Evolutionary conservation across 2,329 filamentous ascomycete species (phyloP).

Genomic region (Xylaria sp.): DNA sequence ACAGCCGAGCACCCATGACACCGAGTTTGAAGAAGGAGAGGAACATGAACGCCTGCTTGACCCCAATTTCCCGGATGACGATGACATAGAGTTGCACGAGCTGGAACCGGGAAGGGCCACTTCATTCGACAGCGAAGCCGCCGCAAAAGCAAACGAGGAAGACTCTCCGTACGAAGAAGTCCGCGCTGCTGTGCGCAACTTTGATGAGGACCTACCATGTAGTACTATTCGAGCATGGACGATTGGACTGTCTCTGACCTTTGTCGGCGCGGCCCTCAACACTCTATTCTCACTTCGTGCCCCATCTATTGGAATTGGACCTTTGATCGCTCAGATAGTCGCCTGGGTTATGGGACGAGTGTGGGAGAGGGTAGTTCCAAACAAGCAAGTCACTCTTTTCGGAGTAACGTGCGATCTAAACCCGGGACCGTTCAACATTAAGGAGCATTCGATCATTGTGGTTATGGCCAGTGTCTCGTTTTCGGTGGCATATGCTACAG

Average conservation of each 20-base stretch:
- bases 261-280: constrained; percentile 69
- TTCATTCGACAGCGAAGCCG: constrained; percentile 45
- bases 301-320: constrained; percentile 68
- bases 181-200: constrained; percentile 70
- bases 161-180: constrained; percentile 75
- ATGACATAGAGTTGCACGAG: constrained; percentile 50
- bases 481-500: constrained; percentile 76
- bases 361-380: constrained; percentile 68
- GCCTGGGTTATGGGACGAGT: constrained; percentile 71
- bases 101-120: constrained; percentile 39
- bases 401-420: constrained; percentile 69
- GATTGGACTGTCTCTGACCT: constrained; percentile 67
- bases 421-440: constrained; percentile 75
- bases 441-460: constrained; percentile 75
- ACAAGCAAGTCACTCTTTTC: constrained; percentile 60
- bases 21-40: constrained; percentile 57
- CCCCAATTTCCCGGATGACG: constrained; percentile 60
- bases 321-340: constrained; percentile 71
- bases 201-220: constrained; percentile 72
- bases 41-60: constrained; percentile 68
- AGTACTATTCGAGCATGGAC: constrained; percentile 74
- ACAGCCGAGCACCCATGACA: constrained; percentile 52
- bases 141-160: constrained; percentile 54
- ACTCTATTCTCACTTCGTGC: constrained; percentile 71
- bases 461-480: constrained; percentile 79